phyloP scores from a whole-genome alignment of 371 early-diverging fungal species.

The Mucor irregularis region DNA sequence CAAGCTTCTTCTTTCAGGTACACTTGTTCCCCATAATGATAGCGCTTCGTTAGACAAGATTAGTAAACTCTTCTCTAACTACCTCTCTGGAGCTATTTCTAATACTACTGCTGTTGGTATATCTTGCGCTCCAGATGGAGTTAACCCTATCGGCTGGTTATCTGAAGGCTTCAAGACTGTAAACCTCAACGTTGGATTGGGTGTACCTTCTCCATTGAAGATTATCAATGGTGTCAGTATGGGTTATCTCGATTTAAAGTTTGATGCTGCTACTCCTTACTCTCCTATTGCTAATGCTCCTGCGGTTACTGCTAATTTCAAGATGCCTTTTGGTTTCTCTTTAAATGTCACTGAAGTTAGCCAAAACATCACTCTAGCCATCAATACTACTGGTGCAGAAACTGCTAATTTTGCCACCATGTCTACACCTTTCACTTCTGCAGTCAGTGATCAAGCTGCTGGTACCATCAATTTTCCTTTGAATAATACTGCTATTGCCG shows the following conservation, averaged over 20 bases:
- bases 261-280: constrained; percentile 51
- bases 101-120: constrained; percentile 58
- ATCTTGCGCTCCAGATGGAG: constrained; percentile 61
- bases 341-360: constrained; percentile 54
- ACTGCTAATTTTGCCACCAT: constrained; percentile 50
- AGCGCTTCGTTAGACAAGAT: constrained; percentile 48
- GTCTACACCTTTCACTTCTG: constrained; percentile 42
- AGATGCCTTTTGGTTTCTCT: constrained; percentile 60
- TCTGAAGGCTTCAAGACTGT: constrained; percentile 58
- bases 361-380: constrained; percentile 51
- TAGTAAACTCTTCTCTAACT: constrained; percentile 55
- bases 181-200: constrained; percentile 51
- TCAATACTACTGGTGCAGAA: constrained; percentile 15
- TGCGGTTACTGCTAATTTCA: constrained; percentile 51
- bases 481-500: constrained; percentile 40
- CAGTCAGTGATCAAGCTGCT: constrained; percentile 46
- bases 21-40: constrained; percentile 48
- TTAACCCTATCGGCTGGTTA: constrained; percentile 58
- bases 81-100: constrained; percentile 51
- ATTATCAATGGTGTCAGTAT: constrained; percentile 56
- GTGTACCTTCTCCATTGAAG: constrained; percentile 40
- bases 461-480: constrained; percentile 55
- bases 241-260: constrained; percentile 57
- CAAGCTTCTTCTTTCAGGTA: constrained; percentile 55
- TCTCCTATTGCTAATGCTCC: constrained; percentile 50